Evolutionary conservation across 176 grass and related monocot species (phyloP), one percentile per base, ranked within the genome.

Genomic region (Lolium multiflorum): DNA sequence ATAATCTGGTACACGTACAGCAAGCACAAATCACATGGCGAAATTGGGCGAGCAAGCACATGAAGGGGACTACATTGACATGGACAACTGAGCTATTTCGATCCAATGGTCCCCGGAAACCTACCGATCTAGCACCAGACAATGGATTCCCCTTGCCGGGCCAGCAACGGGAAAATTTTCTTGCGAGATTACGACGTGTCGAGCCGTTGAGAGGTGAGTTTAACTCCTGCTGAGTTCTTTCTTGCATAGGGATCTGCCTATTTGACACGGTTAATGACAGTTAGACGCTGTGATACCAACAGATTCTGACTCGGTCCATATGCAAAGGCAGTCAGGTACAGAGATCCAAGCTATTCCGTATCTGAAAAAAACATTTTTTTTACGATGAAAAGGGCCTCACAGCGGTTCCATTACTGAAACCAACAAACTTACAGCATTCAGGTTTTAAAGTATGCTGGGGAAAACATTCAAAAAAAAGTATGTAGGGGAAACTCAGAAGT

Each of bases 51-150:
- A 66, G 15, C 77, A 43, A 44, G 48, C 82, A 0, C 75, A 37
- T 86, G 76, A 26, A 81, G 41, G 14, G 58, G 68, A 51, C 17
- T 67, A 58, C 48, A 2, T 15, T 20, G 86, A 18, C 7, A 62
- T 15, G 87, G 63, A 78, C 83, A 72, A 26, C 11, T 21, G 57
- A 39, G 72, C 61, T 10, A 22, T 38, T 18, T 51, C 3, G 22
- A 71, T 24, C 78, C 55, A 17, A 72, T 71, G 72, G 73, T 83
- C 80, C 86, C 73, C 3, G 7, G 16, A 9, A 69, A 20, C 78
- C 78, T 43, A 75, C 84, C 55, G 24, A 61, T 26, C 52, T 17
- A 2, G n/a, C 21, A 17, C 54, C 70, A 62, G n/a, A 83, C 17
- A 48, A 6, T 13, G n/a, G 74, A 83, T 74, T 24, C 25, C 18